These are phyloP conservation scores for Nigrospora sphaerica DNA, from an alignment of 2,329 filamentous ascomycete genomes.

Conservation along the genomic window DNA sequence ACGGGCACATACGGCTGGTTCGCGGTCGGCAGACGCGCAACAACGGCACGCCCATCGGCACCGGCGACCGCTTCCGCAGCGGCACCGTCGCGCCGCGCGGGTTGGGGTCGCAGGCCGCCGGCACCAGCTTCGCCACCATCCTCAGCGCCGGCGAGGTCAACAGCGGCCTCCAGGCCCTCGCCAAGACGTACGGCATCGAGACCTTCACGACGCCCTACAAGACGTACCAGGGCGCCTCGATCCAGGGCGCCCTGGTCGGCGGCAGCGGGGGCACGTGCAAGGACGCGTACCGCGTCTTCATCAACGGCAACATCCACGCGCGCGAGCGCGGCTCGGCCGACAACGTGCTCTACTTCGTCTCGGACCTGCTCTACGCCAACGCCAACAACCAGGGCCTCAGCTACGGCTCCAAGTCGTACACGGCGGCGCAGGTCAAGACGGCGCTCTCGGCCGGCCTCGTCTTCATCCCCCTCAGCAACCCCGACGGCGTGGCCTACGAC, in stretches of 20 bases:
- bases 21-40: not conserved
- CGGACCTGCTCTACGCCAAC: conserved; percentile 48
- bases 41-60: conserved; percentile 15
- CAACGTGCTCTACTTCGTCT: conserved; percentile 48
- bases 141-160: conserved; percentile 33
- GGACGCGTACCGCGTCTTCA: conserved; percentile 38
- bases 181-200: conserved; percentile 28
- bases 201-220: conserved; percentile 32
- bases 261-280: conserved; percentile 28
- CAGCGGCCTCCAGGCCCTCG: conserved; percentile 31
- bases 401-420: conserved; percentile 46
- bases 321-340: conserved; percentile 52
- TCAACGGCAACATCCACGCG: conserved; percentile 48
- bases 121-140: conserved; percentile 26
- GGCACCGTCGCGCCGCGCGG: conserved; percentile 32
- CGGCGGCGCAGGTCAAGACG: conserved; percentile 40
- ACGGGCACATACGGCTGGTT: not conserved
- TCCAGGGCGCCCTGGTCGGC: conserved; percentile 34
- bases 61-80: conserved; percentile 28
- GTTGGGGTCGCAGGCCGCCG: conserved; percentile 28
- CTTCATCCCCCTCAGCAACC: conserved; percentile 44
- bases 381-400: conserved; percentile 38
- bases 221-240: conserved; percentile 32
- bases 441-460: conserved; percentile 47
- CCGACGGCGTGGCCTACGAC: conserved; percentile 46